phyloP scores from a whole-genome alignment of 2,329 filamentous ascomycete genomes.

The Pseudogymnoascus pannorum region DNA sequence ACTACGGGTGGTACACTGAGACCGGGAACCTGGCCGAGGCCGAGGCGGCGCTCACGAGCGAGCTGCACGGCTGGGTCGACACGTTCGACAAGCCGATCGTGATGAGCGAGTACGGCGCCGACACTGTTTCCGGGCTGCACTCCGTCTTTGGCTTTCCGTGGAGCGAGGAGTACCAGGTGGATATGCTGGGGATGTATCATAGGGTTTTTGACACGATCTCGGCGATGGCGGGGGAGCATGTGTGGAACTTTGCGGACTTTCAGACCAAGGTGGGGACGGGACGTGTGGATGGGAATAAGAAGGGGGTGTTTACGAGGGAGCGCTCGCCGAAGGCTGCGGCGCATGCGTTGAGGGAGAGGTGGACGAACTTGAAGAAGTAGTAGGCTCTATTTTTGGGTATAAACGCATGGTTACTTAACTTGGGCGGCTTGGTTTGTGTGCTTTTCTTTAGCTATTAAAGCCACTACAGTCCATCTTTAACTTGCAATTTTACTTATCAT shows the following conservation, averaged over 20 bases:
- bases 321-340: constrained; percentile 19
- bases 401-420: not conserved
- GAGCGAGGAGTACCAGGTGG: constrained; percentile 27
- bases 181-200: constrained; percentile 25
- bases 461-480: not conserved
- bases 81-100: constrained; percentile 27
- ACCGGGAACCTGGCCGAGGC: constrained; percentile 22
- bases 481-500: not conserved
- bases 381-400: not conserved
- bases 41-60: constrained; percentile 20
- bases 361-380: constrained; percentile 10
- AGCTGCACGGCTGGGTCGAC: constrained; percentile 21
- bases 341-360: constrained; percentile 16
- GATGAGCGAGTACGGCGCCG: constrained; percentile 27
- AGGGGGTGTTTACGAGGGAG: constrained; percentile 23
- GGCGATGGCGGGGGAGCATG: constrained; percentile 25
- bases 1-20: constrained; percentile 26
- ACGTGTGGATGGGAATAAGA: constrained; percentile 24
- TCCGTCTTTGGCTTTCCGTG: constrained; percentile 22
- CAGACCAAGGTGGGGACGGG: constrained; percentile 11
- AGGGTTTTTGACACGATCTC: constrained; percentile 26
- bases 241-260: constrained; percentile 26
- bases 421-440: not conserved
- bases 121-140: constrained; percentile 26
- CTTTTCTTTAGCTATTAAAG: not conserved